Evolutionary conservation across 2,329 filamentous ascomycete species (phyloP).

Genomic region (Fusarium brevicatenulatum): DNA sequence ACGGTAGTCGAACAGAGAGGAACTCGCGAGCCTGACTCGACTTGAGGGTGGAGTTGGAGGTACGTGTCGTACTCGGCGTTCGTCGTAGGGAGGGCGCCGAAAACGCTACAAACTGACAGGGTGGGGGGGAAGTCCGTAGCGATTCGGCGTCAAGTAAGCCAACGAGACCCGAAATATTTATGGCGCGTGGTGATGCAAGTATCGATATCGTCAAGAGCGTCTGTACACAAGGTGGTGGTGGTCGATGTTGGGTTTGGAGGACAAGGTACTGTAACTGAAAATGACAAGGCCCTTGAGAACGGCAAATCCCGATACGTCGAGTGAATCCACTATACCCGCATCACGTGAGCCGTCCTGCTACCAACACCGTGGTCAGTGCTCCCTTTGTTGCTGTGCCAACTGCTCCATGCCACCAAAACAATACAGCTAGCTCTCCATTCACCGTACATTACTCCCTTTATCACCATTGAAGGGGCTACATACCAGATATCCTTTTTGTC

Average conservation of each 20-base stretch:
- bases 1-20: slow-evolving; percentile 28
- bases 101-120: slow-evolving; percentile 41
- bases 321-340: slow-evolving; percentile 20
- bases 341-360: slow-evolving; percentile 39
- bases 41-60: slow-evolving; percentile 36
- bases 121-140: slow-evolving; percentile 37
- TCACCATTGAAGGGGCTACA: slow-evolving; percentile 27
- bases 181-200: slow-evolving; percentile 42
- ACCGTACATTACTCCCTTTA: slow-evolving; percentile 17
- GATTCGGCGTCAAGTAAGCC: slow-evolving; percentile 36
- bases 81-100: slow-evolving; percentile 34
- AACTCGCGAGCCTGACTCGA: slow-evolving; percentile 37
- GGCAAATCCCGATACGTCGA: slow-evolving; percentile 46
- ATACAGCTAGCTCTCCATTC: slow-evolving; percentile 12
- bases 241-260: slow-evolving; percentile 45
- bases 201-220: slow-evolving; percentile 44
- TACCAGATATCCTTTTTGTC: slow-evolving; percentile 10
- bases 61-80: slow-evolving; percentile 43
- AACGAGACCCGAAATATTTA: slow-evolving; percentile 21
- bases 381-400: slow-evolving; percentile 36
- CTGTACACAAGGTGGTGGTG: slow-evolving; percentile 42
- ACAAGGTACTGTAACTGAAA: slow-evolving; percentile 49
- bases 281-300: slow-evolving; percentile 44
- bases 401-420: slow-evolving; percentile 36
- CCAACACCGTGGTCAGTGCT: slow-evolving; percentile 2